Conservation (phyloP, 2,329 filamentous ascomycete species). For the Colletotrichum endophyticum region DNA sequence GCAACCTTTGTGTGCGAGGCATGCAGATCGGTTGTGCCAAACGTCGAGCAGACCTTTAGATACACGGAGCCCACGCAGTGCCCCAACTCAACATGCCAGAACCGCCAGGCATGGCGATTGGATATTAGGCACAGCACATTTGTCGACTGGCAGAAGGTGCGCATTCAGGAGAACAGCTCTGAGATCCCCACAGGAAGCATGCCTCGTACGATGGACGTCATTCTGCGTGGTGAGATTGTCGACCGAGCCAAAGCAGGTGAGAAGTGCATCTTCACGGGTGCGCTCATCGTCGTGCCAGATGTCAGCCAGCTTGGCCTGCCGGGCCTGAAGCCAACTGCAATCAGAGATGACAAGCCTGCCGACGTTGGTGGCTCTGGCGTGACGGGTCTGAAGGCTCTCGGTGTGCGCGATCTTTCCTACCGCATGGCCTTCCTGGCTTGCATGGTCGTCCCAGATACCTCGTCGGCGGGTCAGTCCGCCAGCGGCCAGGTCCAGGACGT, state of each 20-base stretch:
- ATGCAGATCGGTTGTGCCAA: constrained; percentile 83
- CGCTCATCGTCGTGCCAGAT: constrained; percentile 94
- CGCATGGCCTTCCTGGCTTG: constrained; percentile 95
- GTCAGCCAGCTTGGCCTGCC: constrained; percentile 94
- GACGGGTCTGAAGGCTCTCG: constrained; percentile 86
- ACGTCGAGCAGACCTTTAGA: constrained; percentile 96
- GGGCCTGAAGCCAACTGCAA: constrained; percentile 80
- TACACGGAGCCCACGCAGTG: constrained; percentile 98
- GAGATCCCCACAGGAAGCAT: constrained; percentile 99
- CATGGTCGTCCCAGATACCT: constrained; percentile 91
- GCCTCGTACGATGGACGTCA: constrained; percentile 97
- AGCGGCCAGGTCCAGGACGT: constrained; percentile 84
- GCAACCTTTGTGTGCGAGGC: constrained; percentile 92
- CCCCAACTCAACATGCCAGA: constrained; percentile 85
- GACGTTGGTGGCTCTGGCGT: constrained; percentile 87
- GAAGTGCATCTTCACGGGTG: constrained; percentile 97
- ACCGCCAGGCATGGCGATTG: constrained; percentile 92
- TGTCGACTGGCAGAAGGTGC: constrained; percentile 98
- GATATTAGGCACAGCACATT: constrained; percentile 97
- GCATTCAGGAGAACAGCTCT: constrained; percentile 97
- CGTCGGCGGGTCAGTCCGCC: constrained; percentile 76
- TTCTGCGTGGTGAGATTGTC: constrained; percentile 94
- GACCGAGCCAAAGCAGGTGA: constrained; percentile 97
- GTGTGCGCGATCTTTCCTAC: constrained; percentile 94
- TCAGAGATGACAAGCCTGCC: constrained; percentile 79